Base-by-base conservation (phyloP, 1,284 basidiomycete genomes). In the Malassezia cuniculi region DNA sequence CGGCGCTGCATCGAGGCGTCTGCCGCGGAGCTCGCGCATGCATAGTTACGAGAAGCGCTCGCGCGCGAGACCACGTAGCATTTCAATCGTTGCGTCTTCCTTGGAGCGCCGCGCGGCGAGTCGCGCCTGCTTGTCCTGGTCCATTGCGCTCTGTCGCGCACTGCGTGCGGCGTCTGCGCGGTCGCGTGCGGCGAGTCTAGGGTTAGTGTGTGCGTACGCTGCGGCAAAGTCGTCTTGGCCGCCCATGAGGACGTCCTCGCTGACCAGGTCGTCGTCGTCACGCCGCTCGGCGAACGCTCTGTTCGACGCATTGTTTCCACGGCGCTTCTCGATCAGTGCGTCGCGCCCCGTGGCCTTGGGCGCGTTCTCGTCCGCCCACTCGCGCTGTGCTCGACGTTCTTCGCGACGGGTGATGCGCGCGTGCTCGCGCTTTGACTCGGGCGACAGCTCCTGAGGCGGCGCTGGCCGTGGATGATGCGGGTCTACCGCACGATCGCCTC, bases 1-100 rank as follows among this genome's bases (percentile, higher is more conserved):
- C 46, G 57, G 52, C 50, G 47, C 16, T 57, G 51, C 40, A 52
- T 66, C 36, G 62, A 66, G 33, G 48, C 48, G 17, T 57, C 57
- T 18, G 58, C 57, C 41, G 45, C 52, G 24, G 60, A 64, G 22
- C 32, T 64, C 17, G 54, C 55, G 15, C 32, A 43, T 20, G 24
- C 35, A 6, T 24, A 31, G 30, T n/a, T n/a, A n/a, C 12, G 24
- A 12, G 17, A 14, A 16, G 32, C 14, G 32, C n/a, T 34, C 14
- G n/a, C 11, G 19, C 31, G 25, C 25, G 9, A 33, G 31, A 4
- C 22, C 16, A 33, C 6, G 32, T 17, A 26, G 43, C 56, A 54
- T 54, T 2, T 51, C 49, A 42, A 59, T 56, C 21, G 54, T 59
- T 20, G 36, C 39, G 4, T 14, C 39, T 15, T 56, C 54, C 22